Evolutionary conservation across 768 basidiomycete species (phyloP), one percentile per base, ranked within the genome.

Genomic region (Ephemerocybe angulata): DNA sequence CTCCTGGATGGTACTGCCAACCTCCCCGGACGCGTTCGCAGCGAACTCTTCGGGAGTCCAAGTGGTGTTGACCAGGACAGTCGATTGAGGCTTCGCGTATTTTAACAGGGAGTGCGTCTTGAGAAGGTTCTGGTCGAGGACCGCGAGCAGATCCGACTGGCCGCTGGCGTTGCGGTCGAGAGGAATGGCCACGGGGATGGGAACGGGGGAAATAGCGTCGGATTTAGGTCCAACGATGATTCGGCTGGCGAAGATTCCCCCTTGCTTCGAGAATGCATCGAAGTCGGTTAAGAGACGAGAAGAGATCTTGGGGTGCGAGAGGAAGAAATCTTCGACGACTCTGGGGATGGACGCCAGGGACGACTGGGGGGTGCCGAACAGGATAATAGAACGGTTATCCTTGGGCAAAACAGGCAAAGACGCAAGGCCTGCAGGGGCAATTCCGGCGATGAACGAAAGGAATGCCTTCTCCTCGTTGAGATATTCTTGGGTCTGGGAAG

Each of bases 1-100:
- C 44, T 80, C 72, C 30, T 70, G 61, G 59, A 88, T 75, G 42
- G 78, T 62, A 13, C 71, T 63, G 33, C 77, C 64, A 50, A 79
- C 76, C 10, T 79, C 72, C 12, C 76, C 57, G 1, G 86, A 77
- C 35, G 96, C 75, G 65, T 85, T 93, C 41, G 83, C 73, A 4
- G 78, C 66, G 33, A 97, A 73, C 64, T 98, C 94, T 12, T 83
- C 80, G 25, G 79, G 63, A 3, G 86, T 78, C 93, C 93, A 97
- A 17, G 82, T 70, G 2, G 93, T 84, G 50, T 82, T 70, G 52
- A 96, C 68, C 52, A 98, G 82, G 30, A 97, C 80, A 7, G 85
- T 72, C 0, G 93, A 86, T 6, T 80, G 80, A 3, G 72, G 68
- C 56, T 84, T 87, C 25, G 89, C 85, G 47, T 84, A 78, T 25